Evolutionary conservation across 192 early-diverging fungal genomes (phyloP), one percentile per base, ranked within the genome.

Genomic region (Coemansia sp.): DNA sequence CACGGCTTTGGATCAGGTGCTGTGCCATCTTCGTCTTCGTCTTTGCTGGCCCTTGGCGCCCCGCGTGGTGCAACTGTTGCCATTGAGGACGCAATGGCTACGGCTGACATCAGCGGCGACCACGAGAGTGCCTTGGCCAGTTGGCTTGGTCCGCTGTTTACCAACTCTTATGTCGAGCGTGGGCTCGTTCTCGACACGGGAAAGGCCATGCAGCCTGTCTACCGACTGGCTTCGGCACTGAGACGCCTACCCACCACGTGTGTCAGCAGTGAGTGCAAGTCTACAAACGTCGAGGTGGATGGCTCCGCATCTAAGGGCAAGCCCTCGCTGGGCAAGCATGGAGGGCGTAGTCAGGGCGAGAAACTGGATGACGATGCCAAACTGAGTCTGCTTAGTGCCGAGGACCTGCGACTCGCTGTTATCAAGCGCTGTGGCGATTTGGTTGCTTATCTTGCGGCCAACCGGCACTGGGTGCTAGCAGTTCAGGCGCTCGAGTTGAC

Each of bases 131-230:
- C 56, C 5, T n/a, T 53, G 11, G 61, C 78, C 27, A 64, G 51
- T 19, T 83, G 81, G 81, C 64, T 78, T 14, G 36, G 40, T 16
- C 59, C 68, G 21, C 74, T 90, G 11, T 91, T 89, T 59, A 17
- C 65, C 16, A 84, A 83, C 61, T 29, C 74, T 11, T 91, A 85
- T 65, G 59, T 70, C 7, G 90, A 90, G 67, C 84, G 74, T 11
- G 86, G 86, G 2, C 75, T 91, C 4, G 88, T 91, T 9, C 75
- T 91, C 21, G 85, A 87, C 16, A 88, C 89, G 0, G 76, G 66
- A 13, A 69, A 69, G 42, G 69, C 88, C 4, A 88, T 91, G 88
- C 67, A 45, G 0, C 70, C 85, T 14, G 66, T 64, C 19, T 75
- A 78, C 39, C 68, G 69, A 6, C 46, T 83, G 29, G 50, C 59